These are phyloP conservation scores for Stephania japonica DNA, from an alignment of 164 flowering plant genomes.

Conservation along the genomic window DNA sequence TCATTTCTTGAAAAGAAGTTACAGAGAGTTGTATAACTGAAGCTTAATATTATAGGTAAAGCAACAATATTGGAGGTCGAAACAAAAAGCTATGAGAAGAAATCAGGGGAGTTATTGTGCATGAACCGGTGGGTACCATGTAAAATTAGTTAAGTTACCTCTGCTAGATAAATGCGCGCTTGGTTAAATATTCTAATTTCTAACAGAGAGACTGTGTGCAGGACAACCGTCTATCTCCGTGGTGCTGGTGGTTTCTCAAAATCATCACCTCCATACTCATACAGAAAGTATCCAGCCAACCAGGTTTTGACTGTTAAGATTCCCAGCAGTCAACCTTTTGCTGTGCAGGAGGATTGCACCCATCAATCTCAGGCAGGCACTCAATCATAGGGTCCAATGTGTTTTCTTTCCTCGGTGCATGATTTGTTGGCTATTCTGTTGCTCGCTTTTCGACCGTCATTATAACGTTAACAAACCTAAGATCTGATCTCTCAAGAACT, in stretches of 20 bases:
- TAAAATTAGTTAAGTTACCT: conserved; percentile 3
- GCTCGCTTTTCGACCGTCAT: background rate
- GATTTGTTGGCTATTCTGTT: background rate
- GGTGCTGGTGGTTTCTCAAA: conserved; percentile 98
- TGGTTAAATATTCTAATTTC: background rate
- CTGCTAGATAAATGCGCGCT: background rate
- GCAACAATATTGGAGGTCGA: conserved; percentile 81
- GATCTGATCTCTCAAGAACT: conserved; percentile 4
- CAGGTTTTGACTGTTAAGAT: conserved; percentile 38
- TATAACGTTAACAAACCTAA: background rate
- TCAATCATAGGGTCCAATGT: background rate
- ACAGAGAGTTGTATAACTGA: background rate
- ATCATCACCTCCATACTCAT: conserved; percentile 63
- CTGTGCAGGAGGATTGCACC: conserved; percentile 56
- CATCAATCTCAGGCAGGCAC: conserved; percentile 68
- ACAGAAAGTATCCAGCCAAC: conserved; percentile 48
- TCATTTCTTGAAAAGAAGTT: background rate
- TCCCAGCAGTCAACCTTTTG: conserved; percentile 59
- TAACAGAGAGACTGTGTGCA: conserved; percentile 22
- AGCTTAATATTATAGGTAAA: conserved; percentile 47
- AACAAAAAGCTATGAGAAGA: conserved; percentile 53
- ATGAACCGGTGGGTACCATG: conserved; percentile 60
- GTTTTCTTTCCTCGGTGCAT: background rate
- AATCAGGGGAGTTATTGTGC: conserved; percentile 66
- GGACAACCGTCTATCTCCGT: conserved; percentile 53